Percentiles rank a stretch among this genome's conserved stretches.
phyloP scores from a whole-genome alignment of 768 basidiomycete genomes.

The Leccinum arenicola region DNA sequence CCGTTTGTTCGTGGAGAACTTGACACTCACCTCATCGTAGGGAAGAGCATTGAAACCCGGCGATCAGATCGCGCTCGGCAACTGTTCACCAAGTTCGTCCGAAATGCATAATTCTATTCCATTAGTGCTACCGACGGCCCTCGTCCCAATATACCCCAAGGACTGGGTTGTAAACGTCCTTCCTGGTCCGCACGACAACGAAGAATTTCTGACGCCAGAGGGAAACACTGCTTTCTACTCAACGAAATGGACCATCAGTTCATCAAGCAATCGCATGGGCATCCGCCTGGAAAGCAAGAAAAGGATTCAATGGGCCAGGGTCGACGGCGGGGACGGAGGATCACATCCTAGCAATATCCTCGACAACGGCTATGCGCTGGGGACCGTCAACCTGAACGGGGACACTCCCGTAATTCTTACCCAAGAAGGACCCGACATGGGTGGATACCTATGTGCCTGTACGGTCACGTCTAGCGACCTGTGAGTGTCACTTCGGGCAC shows the following conservation, averaged over 20 bases:
- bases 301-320: conserved; percentile 52
- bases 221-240: conserved; percentile 52
- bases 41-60: conserved; percentile 51
- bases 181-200: conserved; percentile 61
- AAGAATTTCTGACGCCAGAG: conserved; percentile 47
- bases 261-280: conserved; percentile 62
- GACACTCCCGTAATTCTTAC: conserved; percentile 68
- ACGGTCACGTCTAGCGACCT: conserved; percentile 50
- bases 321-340: conserved; percentile 62
- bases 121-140: conserved; percentile 22
- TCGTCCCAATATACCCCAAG: conserved; percentile 44
- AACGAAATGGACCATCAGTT: conserved; percentile 50
- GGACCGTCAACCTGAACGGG: conserved; percentile 61
- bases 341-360: conserved; percentile 68
- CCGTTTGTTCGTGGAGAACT: background rate
- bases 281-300: conserved; percentile 49
- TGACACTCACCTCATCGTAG: conserved; percentile 27
- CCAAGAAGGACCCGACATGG: conserved; percentile 62
- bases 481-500: conserved; percentile 31
- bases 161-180: conserved; percentile 55
- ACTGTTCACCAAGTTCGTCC: conserved; percentile 23
- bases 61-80: conserved; percentile 46
- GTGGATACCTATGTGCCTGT: conserved; percentile 57
- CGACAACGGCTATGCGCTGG: conserved; percentile 56
- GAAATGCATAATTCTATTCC: conserved; percentile 9